phyloP scores from a whole-genome alignment of 176 grass and related monocot genomes.

The Microstegium vimineum region DNA sequence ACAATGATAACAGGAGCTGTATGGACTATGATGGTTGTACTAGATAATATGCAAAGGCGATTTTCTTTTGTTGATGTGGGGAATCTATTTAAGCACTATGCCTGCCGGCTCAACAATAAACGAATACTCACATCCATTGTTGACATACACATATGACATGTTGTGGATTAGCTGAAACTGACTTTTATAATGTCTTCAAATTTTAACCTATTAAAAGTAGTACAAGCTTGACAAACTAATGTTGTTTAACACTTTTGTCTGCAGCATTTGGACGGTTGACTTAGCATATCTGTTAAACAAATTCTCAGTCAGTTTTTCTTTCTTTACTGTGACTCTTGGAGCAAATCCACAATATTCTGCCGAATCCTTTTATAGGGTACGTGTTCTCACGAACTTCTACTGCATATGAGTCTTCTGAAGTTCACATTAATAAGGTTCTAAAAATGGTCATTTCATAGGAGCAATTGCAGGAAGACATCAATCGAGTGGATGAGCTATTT shows the following conservation, averaged over 20 bases:
- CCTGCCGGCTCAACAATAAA: background rate
- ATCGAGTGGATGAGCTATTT: conserved; percentile 73
- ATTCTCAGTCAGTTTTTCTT: conserved; percentile 84
- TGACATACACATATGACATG: background rate
- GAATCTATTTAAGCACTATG: background rate
- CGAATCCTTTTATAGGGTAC: conserved; percentile 84
- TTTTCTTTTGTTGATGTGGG: background rate
- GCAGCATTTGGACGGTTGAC: conserved; percentile 92
- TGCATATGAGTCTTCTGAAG: background rate
- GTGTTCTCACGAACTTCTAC: background rate
- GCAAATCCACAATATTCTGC: conserved; percentile 85
- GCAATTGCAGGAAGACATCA: conserved; percentile 92
- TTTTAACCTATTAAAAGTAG: background rate
- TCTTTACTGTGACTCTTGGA: conserved; percentile 88
- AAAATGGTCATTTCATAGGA: conserved; percentile 46
- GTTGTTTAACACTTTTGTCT: background rate
- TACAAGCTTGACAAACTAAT: conserved; percentile 3
- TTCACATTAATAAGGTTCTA: conserved; percentile 7
- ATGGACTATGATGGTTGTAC: background rate
- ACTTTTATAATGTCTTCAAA: conserved; percentile 1
- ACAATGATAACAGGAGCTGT: background rate
- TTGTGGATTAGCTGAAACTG: background rate
- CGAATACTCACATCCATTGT: background rate
- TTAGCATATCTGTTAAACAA: conserved; percentile 78
- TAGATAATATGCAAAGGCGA: background rate